Evolutionary conservation across 192 early-diverging fungal genomes (phyloP), one percentile per base, ranked within the genome.

Genomic region (Coemansia furcata): DNA sequence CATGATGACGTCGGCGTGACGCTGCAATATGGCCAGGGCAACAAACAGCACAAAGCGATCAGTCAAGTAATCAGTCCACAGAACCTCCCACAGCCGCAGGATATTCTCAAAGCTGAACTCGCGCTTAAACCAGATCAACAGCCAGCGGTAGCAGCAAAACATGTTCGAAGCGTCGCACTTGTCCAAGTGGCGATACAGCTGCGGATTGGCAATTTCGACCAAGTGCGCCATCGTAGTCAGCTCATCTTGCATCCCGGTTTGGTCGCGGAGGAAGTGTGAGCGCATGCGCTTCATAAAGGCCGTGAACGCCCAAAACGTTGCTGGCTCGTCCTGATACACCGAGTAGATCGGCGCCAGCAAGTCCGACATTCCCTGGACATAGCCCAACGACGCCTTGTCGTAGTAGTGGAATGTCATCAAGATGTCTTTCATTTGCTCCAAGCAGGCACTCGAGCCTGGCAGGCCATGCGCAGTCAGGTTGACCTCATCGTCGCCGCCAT

Each of bases 361-460:
- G 67, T 99, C 98, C 23, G 89, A 92, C 98, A 99, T 99, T 12
- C 98, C 98, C 76, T 99, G 96, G 1, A 98, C 96, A 67, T 96
- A 98, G 26, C 94, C 94, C 43, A 82, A 60, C 57, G 67, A 42
- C 63, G 63, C 73, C 76, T 79, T 67, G 66, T 96, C 89, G 83
- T 92, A 89, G 60, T 92, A 85, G 67, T 95, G 93, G 69, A 96
- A 99, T 1, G 96, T 94, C 75, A 95, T 87, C 59, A 99, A 74
- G 50, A 99, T 87, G 67, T 97, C 89, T 63, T 96, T 91, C 67
- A 99, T 85, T n/a, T 89, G 78, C 65, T 94, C 93, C 49, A 99
- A 66, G 61, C 93, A 92, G 46, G 86, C 84, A 62, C 89, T 93
- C 17, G 90, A 89, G 10, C 85, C 86, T 0, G 86, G 84, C 39